Evolutionary conservation across 495 filamentous ascomycete species (phyloP), one percentile per base, ranked within the genome.

Genomic region (Penicillium atrosanguineum): DNA sequence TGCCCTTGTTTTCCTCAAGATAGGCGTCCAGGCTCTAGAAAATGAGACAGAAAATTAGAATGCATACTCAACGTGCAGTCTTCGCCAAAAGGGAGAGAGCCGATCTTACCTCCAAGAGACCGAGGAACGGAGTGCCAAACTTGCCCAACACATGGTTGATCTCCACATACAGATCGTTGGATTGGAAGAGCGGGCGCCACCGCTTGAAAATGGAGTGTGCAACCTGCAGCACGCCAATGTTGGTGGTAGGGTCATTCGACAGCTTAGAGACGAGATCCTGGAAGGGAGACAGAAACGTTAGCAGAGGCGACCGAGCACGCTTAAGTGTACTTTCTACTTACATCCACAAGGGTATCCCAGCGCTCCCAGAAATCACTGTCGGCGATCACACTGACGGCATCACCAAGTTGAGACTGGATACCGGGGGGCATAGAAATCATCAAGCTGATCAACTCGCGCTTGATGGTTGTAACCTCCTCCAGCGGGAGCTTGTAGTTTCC

Each of bases 201-300:
- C 94, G 79, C 71, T 87, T 89, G 79, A 97, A 99, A 60, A 99
- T 97, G 6, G 93, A 96, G 72, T 99, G 95, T 41, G 95, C 95
- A 39, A 99, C 95, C 71, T 93, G 89, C 51, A 99, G 76, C 11
- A 99, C 91, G 54, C 95, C 95, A 66, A 90, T 92, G 69, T 96
- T 97, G 62, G 86, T 78, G 55, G 83, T 80, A 52, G 83, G 80
- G 65, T 97, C 87, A 53, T 85, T 82, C 6, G 83, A 87, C 18
- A 97, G 79, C 39, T 91, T 87, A 16, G 87, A 89, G 48, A 97
- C 91, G 50, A 99, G 84, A 69, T 98, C 93, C 83, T 90, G 41
- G 12, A 25, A 1, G 19, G 11, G 39, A 38, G 34, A 41, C 42
- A 8, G 15, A 41, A 47, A 20, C 41, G 38, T 36, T 20, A 55